Conservation (phyloP, 805 yeast genomes). For the Danielia oregonensis region DNA sequence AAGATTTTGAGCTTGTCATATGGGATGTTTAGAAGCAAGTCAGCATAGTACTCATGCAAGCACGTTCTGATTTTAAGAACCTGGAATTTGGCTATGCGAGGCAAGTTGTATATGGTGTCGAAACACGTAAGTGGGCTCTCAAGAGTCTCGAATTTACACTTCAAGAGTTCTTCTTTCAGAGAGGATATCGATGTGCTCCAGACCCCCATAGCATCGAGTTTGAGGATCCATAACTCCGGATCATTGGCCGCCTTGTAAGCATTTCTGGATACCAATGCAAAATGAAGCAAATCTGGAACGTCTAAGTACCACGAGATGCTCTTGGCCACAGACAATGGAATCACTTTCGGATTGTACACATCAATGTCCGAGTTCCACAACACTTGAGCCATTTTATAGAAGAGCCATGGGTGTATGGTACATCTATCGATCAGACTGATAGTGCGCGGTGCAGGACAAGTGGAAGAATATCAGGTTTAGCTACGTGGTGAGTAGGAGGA, state of each 20-base stretch:
- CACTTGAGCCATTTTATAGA: conserved; percentile 36
- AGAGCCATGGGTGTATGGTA: background rate
- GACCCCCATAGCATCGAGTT: conserved; percentile 31
- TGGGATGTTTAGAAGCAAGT: conserved; percentile 38
- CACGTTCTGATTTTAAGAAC: conserved; percentile 35
- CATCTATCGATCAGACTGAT: too few species aligned
- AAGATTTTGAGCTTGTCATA: conserved; percentile 45
- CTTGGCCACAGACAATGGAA: conserved; percentile 37
- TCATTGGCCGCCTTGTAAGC: conserved; percentile 36
- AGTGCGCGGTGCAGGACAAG: too few species aligned
- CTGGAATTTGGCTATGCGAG: conserved; percentile 35
- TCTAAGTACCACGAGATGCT: conserved; percentile 31
- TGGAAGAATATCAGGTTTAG: too few species aligned
- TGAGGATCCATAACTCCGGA: conserved; percentile 37
- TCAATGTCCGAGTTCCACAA: conserved; percentile 46
- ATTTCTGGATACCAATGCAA: conserved; percentile 36
- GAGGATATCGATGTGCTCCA: conserved; percentile 28
- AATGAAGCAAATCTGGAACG: conserved; percentile 35
- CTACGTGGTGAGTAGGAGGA: too few species aligned
- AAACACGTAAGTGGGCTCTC: conserved; percentile 35
- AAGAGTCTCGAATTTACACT: conserved; percentile 9
- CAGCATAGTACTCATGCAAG: conserved; percentile 43
- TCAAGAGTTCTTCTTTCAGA: conserved; percentile 1
- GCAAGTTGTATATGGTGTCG: conserved; percentile 20
- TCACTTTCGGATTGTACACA: conserved; percentile 34